Evolutionary conservation across 164 flowering plant species (phyloP).

Genomic region (Euptelea pleiosperma): DNA sequence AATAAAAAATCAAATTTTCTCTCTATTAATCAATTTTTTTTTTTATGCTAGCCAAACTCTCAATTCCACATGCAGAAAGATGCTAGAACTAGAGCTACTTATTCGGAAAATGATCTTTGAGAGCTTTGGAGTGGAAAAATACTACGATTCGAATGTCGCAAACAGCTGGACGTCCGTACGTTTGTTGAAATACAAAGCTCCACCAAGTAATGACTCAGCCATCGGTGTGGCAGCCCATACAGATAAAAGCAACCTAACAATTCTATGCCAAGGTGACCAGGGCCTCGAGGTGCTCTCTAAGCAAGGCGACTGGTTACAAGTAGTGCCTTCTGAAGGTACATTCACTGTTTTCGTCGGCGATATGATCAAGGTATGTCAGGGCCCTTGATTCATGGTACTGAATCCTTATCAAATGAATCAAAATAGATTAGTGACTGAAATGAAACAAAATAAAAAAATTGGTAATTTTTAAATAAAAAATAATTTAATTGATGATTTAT

Average conservation of each 20-base stretch:
- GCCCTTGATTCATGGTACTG: not conserved
- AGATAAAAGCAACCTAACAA: slow-evolving; percentile 20
- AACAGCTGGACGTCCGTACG: slow-evolving; percentile 20
- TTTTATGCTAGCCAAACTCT: slow-evolving; percentile 17
- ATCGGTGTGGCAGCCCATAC: slow-evolving; percentile 38
- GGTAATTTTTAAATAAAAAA: too few relatives aligned
- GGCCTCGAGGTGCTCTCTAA: slow-evolving; percentile 43
- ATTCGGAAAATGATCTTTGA: slow-evolving; percentile 22
- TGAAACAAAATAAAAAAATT: too few relatives aligned
- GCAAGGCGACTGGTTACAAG: slow-evolving; percentile 32
- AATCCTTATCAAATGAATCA: too few relatives aligned
- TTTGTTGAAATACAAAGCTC: slow-evolving; percentile 42
- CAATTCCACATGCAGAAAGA: slow-evolving; percentile 26
- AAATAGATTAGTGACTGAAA: too few relatives aligned
- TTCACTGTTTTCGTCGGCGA: slow-evolving; percentile 42
- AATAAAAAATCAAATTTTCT: not conserved
- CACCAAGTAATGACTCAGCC: slow-evolving; percentile 11
- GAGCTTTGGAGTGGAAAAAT: slow-evolving; percentile 15
- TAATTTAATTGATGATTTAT: too few relatives aligned
- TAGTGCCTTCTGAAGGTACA: slow-evolving; percentile 13
- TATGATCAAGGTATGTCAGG: slow-evolving; percentile 37
- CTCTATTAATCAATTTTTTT: too few relatives aligned
- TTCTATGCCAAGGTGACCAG: slow-evolving; percentile 19
- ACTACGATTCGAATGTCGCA: slow-evolving; percentile 13
- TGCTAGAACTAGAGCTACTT: slow-evolving; percentile 32